Conservation (phyloP, 129 eudicot species). For the Centaurea solstitialis region DNA sequence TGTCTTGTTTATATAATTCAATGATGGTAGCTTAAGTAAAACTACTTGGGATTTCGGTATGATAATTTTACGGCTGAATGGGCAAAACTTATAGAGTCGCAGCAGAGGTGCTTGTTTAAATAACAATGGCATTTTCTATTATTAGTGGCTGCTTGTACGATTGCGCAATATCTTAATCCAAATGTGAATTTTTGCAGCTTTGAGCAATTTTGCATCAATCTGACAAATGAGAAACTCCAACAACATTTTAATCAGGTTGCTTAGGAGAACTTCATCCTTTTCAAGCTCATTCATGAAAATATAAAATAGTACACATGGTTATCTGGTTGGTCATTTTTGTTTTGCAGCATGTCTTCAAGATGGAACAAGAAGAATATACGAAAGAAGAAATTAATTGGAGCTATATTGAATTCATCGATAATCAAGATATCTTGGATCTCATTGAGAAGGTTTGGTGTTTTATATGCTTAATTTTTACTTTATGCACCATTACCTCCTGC, state of each 20-base stretch:
- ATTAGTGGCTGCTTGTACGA: not conserved
- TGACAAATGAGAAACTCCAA: slow-evolving; percentile 99
- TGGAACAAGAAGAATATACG: slow-evolving; percentile 99
- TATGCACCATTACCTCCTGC: not conserved
- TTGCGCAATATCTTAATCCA: slow-evolving; percentile 11
- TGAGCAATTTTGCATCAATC: slow-evolving; percentile 98
- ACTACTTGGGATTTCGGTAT: not conserved
- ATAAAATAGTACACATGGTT: slow-evolving; percentile 1
- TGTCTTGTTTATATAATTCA: not conserved
- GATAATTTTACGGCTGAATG: not conserved
- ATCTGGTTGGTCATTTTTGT: slow-evolving; percentile 7
- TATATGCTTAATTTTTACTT: slow-evolving; percentile 10
- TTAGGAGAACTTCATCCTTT: slow-evolving; percentile 8
- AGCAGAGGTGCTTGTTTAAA: not conserved
- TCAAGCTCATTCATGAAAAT: slow-evolving; percentile 7
- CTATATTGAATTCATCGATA: slow-evolving; percentile 95
- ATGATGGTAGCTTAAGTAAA: not conserved
- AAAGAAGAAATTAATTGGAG: slow-evolving; percentile 99
- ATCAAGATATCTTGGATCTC: slow-evolving; percentile 94
- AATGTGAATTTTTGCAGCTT: slow-evolving; percentile 56
- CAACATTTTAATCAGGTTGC: slow-evolving; percentile 99
- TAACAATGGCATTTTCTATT: not conserved
- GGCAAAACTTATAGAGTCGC: not conserved
- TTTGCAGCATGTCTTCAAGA: slow-evolving; percentile 95
- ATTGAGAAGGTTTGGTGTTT: slow-evolving; percentile 83